A percentile compares a stretch with the other conserved stretches of the same genome.
These are phyloP conservation scores for Euphorbia schlechtendalii DNA, from an alignment of 441 rosid genomes.

Conservation along the genomic window DNA sequence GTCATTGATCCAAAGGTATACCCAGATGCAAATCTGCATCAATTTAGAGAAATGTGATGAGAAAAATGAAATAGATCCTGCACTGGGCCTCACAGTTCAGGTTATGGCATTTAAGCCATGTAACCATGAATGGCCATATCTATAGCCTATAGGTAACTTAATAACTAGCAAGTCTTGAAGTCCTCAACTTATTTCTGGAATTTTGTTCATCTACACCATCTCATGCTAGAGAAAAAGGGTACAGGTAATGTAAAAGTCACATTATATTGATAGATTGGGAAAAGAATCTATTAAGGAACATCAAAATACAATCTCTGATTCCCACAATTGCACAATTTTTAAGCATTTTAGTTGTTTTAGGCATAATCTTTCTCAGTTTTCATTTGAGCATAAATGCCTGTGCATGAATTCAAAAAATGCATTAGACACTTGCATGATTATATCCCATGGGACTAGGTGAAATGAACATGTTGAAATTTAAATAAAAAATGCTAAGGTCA, in stretches of 20 bases:
- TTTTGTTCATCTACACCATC: too few relatives aligned
- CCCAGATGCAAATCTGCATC: conserved; percentile 53
- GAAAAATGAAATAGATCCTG: too few relatives aligned
- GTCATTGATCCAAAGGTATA: conserved; percentile 34
- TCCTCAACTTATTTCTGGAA: too few relatives aligned
- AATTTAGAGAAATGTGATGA: too few relatives aligned
- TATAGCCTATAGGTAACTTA: too few relatives aligned
- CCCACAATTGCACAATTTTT: neutral
- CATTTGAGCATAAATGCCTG: neutral
- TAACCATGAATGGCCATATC: too few relatives aligned
- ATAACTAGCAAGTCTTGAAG: too few relatives aligned
- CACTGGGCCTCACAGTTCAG: conserved; percentile 1
- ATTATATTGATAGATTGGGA: neutral
- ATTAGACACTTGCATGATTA: neutral
- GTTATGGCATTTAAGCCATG: too few relatives aligned
- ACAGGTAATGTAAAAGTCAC: too few relatives aligned
- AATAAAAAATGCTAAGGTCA: neutral
- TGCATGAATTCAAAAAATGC: neutral
- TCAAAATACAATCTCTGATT: neutral
- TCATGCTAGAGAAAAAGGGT: too few relatives aligned
- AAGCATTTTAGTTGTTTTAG: neutral
- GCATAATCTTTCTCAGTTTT: neutral
- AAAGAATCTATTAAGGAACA: neutral
- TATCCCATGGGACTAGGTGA: neutral
- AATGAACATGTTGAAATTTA: conserved; percentile 9